These are phyloP conservation scores for Mucor indicus DNA, from an alignment of 371 early-diverging fungal species.

Conservation along the genomic window DNA sequence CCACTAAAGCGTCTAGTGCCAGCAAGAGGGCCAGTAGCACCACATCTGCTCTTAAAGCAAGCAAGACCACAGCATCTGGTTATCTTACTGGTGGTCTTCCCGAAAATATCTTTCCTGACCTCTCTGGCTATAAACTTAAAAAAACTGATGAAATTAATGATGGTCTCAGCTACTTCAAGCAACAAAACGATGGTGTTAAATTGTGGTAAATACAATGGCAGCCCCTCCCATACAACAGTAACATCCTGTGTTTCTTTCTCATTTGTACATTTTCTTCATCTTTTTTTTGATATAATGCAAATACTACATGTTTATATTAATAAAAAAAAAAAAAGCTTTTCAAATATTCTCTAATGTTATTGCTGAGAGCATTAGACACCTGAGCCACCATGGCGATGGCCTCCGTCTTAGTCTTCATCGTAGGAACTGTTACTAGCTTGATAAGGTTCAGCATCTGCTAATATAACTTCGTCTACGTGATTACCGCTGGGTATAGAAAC, in stretches of 20 bases:
- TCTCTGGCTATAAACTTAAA: background rate
- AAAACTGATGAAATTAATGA: background rate
- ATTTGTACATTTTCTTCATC: too few relatives aligned
- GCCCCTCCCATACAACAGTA: too few relatives aligned
- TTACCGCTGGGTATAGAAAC: slow-evolving; percentile 42
- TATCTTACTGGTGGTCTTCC: background rate
- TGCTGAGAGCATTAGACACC: slow-evolving; percentile 95
- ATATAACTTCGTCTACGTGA: slow-evolving; percentile 71
- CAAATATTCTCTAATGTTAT: slow-evolving; percentile 37
- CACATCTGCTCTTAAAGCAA: background rate
- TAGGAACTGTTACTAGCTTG: slow-evolving; percentile 31
- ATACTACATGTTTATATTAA: too few relatives aligned
- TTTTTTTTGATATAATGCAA: too few relatives aligned
- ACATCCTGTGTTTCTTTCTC: too few relatives aligned
- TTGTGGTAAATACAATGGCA: too few relatives aligned
- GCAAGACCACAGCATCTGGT: too few relatives aligned
- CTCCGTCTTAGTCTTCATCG: slow-evolving; percentile 65
- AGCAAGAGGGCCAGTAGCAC: background rate
- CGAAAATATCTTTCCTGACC: background rate
- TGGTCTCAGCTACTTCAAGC: background rate
- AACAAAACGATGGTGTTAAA: background rate
- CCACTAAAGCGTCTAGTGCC: too few relatives aligned
- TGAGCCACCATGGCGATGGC: slow-evolving; percentile 66
- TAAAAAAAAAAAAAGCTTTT: too few relatives aligned
- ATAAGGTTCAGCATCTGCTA: slow-evolving; percentile 64